Evolutionary conservation across 768 basidiomycete species (phyloP).

Genomic region (Pleurotus sapidus): DNA sequence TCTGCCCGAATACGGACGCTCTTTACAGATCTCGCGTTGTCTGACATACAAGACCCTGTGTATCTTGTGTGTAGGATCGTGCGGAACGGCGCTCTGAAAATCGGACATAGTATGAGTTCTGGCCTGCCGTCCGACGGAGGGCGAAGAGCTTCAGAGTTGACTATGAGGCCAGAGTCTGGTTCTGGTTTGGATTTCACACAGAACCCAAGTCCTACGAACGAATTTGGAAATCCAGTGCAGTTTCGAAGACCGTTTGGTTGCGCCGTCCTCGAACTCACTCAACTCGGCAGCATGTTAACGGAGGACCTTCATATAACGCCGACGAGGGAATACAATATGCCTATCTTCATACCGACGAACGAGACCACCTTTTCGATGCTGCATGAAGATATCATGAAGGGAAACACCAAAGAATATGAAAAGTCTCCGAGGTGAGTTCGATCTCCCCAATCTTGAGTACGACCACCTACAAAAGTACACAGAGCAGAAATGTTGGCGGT

Average conservation of each 20-base stretch:
- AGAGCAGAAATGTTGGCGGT: conserved; percentile 89
- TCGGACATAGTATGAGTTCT: conserved; percentile 54
- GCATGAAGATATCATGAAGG: conserved; percentile 91
- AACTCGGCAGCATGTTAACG: conserved; percentile 55
- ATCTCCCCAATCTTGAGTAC: neutral
- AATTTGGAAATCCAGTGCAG: conserved; percentile 29
- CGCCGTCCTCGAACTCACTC: conserved; percentile 84
- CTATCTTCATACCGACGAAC: conserved; percentile 80
- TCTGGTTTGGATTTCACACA: conserved; percentile 9
- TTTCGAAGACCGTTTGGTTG: conserved; percentile 95
- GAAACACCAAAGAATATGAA: conserved; percentile 75
- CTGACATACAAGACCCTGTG: conserved; percentile 83
- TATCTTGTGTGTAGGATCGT: conserved; percentile 91
- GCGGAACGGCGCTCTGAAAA: conserved; percentile 82
- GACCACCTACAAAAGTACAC: conserved; percentile 9
- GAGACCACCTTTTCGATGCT: conserved; percentile 90
- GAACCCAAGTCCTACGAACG: conserved; percentile 17
- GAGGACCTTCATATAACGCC: conserved; percentile 65
- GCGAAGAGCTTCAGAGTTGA: conserved; percentile 55
- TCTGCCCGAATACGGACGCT: conserved; percentile 75
- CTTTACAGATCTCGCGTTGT: conserved; percentile 84
- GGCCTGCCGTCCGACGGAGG: conserved; percentile 36
- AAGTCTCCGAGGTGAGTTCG: conserved; percentile 70
- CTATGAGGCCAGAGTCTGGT: conserved; percentile 30
- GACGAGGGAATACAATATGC: conserved; percentile 78